Evolutionary conservation across 768 basidiomycete genomes (phyloP).

Genomic region (Tubosaeta brunneosetosa): DNA sequence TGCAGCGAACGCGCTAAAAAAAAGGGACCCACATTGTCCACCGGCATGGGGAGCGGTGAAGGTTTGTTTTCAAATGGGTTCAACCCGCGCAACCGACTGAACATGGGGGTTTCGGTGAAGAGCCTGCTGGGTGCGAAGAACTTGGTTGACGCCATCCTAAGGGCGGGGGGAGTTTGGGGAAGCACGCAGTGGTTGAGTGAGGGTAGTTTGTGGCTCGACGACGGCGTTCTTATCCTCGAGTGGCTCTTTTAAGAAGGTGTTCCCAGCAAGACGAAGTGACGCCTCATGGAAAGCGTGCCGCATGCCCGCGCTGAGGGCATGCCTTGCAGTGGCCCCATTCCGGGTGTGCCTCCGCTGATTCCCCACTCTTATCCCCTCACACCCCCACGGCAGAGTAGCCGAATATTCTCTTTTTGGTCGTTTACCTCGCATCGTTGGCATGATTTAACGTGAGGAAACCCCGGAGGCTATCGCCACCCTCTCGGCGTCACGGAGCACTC

Average conservation of each 20-base stretch:
- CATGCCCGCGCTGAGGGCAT: slow-evolving; percentile 21
- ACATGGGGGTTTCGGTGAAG: slow-evolving; percentile 21
- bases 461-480: slow-evolving; percentile 11
- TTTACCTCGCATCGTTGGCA: background rate
- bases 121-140: slow-evolving; percentile 16
- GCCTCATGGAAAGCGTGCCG: slow-evolving; percentile 31
- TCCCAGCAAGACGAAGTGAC: slow-evolving; percentile 12
- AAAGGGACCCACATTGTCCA: slow-evolving; percentile 24
- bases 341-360: slow-evolving; percentile 2
- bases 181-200: slow-evolving; percentile 14
- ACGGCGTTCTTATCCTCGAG: slow-evolving; percentile 15
- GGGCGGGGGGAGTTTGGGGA: background rate
- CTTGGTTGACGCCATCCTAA: slow-evolving; percentile 23
- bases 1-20: background rate
- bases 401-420: slow-evolving; percentile 6
- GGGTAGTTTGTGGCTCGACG: slow-evolving; percentile 15
- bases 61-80: slow-evolving; percentile 23
- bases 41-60: slow-evolving; percentile 25
- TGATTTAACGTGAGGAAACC: background rate
- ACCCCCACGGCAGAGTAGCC: slow-evolving; percentile 4
- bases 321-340: slow-evolving; percentile 12
- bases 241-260: slow-evolving; percentile 20
- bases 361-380: slow-evolving; percentile 18
- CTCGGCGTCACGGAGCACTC: slow-evolving; percentile 21
- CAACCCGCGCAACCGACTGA: slow-evolving; percentile 22